A percentile compares a stretch with the other conserved stretches of the same genome.
Evolutionary conservation across 345 rosid species (phyloP).

Genomic region (Gossypium mustelinum): DNA sequence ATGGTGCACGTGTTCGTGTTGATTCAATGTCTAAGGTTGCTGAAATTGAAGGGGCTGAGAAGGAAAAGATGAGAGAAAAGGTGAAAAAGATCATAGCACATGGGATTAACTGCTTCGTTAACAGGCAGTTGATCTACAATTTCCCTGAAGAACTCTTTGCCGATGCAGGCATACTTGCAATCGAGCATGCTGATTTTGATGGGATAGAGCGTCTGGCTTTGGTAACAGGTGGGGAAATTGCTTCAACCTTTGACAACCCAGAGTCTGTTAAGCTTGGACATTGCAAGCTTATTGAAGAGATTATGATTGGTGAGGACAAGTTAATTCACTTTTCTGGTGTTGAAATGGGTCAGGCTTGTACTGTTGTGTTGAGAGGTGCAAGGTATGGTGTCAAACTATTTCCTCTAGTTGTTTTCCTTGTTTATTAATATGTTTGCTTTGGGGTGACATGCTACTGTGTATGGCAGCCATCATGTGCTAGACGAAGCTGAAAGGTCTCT

Average conservation of each 20-base stretch:
- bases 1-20: constrained; percentile 98
- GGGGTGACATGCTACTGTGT: neutral
- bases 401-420: neutral
- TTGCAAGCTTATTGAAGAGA: constrained; percentile 92
- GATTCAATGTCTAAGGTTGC: constrained; percentile 98
- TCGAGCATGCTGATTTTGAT: constrained; percentile 99
- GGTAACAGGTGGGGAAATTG: constrained; percentile 97
- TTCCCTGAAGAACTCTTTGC: constrained; percentile 98
- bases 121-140: constrained; percentile 95
- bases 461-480: constrained; percentile 81
- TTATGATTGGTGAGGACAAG: constrained; percentile 99
- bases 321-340: constrained; percentile 94
- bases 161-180: constrained; percentile 92
- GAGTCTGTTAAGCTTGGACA: constrained; percentile 96
- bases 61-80: constrained; percentile 95
- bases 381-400: constrained; percentile 40
- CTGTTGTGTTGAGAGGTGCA: constrained; percentile 90
- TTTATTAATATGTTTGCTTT: neutral
- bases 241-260: constrained; percentile 96
- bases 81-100: constrained; percentile 90
- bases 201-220: constrained; percentile 93
- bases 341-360: constrained; percentile 96
- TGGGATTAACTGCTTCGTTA: constrained; percentile 92
- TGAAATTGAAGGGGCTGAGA: constrained; percentile 95
- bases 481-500: constrained; percentile 99